Base-by-base conservation (phyloP, 805 yeast species). In the Suhomyces vadensis region DNA sequence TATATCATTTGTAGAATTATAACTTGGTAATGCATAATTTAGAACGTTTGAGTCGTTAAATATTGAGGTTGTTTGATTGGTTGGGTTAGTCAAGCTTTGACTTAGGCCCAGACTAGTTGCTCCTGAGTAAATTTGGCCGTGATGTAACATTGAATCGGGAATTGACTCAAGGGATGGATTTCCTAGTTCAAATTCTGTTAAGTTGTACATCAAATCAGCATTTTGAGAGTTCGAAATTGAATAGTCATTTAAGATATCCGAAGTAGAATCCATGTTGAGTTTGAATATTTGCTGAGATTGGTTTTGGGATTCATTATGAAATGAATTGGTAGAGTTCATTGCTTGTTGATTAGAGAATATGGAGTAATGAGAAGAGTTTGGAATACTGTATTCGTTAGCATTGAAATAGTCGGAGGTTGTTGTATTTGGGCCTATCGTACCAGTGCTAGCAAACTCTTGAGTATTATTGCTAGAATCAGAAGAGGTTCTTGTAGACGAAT, bases 131-230 rank as follows among this genome's bases (percentile, higher is more conserved):
- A 24, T n/a, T 11, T 48, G 48, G 17, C 21, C 41, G 21, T 48
- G 46, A n/a, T 35, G 39, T 23, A 43, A 19, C 39, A 37, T 31
- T 7, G 55, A 47, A 42, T 64, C 68, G 11, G 64, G 63, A 21
- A 64, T 57, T 8, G 60, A 54, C 17, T 64, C 67, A 25, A 62
- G 52, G 2, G 64, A 58, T 11, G 58, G 57, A 44, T 54, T 58
- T 1, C 49, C 58, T 26, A 59, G 44, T 11, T 61, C 65, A 37
- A 58, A 57, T 29, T 61, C 65, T 19, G 48, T 47, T 17, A 53
- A 25, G 44, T 53, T 56, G 50, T 61, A 57, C 43, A 63, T 49
- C 41, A 58, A 50, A 19, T 58, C 61, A 22, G 48, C 17, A 39
- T 27, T 39, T 41, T 42, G 39, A 29, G 36, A 8, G 16, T 29